Evolutionary conservation across 2,329 filamentous ascomycete species (phyloP).

Genomic region (Clarireedia hainanense): DNA sequence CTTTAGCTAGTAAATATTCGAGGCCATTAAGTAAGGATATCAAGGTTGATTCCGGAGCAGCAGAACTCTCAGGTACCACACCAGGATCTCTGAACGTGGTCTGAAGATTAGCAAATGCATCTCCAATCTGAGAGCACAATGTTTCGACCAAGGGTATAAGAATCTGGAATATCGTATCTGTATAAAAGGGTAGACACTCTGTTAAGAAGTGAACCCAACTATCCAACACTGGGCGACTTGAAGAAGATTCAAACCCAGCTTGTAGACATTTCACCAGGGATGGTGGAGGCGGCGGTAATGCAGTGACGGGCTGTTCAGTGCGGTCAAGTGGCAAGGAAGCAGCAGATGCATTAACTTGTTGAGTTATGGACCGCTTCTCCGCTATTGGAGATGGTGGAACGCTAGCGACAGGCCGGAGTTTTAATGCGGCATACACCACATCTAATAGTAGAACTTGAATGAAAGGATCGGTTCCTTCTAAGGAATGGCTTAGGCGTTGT

Average conservation of each 20-base stretch:
- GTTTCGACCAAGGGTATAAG: constrained; percentile 87
- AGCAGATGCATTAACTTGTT: constrained; percentile 26
- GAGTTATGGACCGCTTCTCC: constrained; percentile 21
- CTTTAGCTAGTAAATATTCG: constrained; percentile 80
- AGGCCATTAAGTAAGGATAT: constrained; percentile 88
- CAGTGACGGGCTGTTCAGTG: constrained; percentile 32
- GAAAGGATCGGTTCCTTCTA: constrained; percentile 55
- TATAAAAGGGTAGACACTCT: constrained; percentile 77
- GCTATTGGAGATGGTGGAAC: constrained; percentile 20
- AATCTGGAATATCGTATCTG: constrained; percentile 79
- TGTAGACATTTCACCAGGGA: constrained; percentile 78
- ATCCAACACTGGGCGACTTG: constrained; percentile 71
- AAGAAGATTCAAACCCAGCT: constrained; percentile 67
- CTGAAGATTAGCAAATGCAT: constrained; percentile 65
- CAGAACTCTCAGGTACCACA: constrained; percentile 23
- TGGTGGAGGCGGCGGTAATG: constrained; percentile 50
- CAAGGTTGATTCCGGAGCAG: constrained; percentile 61
- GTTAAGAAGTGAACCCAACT: constrained; percentile 85
- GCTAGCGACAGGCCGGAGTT: constrained; percentile 40
- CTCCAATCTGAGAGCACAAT: constrained; percentile 69
- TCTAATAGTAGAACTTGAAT: constrained; percentile 74
- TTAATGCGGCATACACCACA: constrained; percentile 67
- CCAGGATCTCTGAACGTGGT: constrained; percentile 47
- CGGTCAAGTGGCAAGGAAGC: constrained; percentile 35
- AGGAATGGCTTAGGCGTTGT: constrained; percentile 53